Base-by-base conservation (phyloP, 495 filamentous ascomycete genomes). In the Hypoxylon rickii region DNA sequence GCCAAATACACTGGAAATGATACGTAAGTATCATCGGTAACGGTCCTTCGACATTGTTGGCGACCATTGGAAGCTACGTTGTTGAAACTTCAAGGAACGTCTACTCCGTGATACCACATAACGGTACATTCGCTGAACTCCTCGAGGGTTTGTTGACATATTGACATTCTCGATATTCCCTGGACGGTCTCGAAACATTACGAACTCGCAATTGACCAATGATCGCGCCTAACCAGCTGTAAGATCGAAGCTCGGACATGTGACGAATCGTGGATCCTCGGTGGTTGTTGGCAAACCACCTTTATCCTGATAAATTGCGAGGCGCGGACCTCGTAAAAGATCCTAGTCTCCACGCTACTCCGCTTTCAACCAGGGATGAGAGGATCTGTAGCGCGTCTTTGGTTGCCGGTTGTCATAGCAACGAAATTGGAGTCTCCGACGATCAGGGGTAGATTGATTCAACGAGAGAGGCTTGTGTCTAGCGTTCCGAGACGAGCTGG, bases 381-480 rank as follows among this genome's bases (percentile, higher is more conserved):
- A 54, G 49, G 54, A 55, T 54, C 24, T 17, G 43, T 51, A 55
- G 63, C 55, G 55, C 41, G 56, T 52, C 21, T 29, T 51, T 13
- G 37, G n/a, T 44, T 47, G 37, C 49, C 56, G 51, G 63, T 69
- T 64, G 66, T 66, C 66, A 64, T 66, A 36, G 59, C 63, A 69
- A 69, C 64, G 46, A 33, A 29, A 31, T 45, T 48, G 57, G 49
- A 26, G 41, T 47, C 15, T 15, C 38, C 11, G 60, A 18, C 50
- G 66, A 58, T 64, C 59, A 65, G 66, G 63, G 64, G 65, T 45
- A 62, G 55, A 44, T 51, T 56, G 36, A 45, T 32, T 60, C 37
- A 58, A 36, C 45, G 22, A 29, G 47, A 46, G 51, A 52, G 40
- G 19, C 16, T 40, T 47, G 31, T 19, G 40, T 42, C 20, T 17